These are phyloP conservation scores for Picea engelmannii DNA, from an alignment of 83 land plant species.

Conservation along the genomic window DNA sequence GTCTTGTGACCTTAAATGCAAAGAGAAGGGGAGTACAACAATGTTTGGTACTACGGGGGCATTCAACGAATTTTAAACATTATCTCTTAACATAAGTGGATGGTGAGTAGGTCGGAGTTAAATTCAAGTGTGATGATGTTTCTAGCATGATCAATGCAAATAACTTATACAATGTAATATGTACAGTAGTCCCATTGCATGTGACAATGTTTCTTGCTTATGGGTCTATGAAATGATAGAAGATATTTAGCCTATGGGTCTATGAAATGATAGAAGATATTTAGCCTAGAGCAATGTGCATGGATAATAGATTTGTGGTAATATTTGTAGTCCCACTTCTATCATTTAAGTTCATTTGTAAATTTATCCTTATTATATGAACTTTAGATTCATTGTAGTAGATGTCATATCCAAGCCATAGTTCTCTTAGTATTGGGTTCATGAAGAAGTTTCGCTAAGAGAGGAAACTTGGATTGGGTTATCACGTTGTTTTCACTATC, in stretches of 20 bases:
- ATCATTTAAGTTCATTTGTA: constrained; percentile 69
- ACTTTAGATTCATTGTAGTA: constrained; percentile 61
- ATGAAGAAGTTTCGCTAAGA: constrained; percentile 61
- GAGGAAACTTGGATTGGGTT: constrained; percentile 68
- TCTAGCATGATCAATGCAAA: constrained; percentile 40
- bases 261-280: constrained; percentile 80
- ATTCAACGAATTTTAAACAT: no score
- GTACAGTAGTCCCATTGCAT: constrained; percentile 81
- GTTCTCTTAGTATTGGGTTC: constrained; percentile 37
- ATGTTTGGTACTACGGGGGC: no score
- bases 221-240: constrained; percentile 90
- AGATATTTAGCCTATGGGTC: constrained; percentile 84
- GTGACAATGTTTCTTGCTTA: constrained; percentile 89
- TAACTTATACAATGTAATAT: constrained; percentile 76
- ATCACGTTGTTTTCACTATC: constrained; percentile 72
- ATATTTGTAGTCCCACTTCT: constrained; percentile 68
- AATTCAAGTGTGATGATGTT: no score
- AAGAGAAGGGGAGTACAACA: no score
- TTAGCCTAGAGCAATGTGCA: constrained; percentile 67
- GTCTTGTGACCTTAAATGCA: no score
- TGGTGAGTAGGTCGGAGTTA: no score
- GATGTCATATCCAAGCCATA: constrained; percentile 45
- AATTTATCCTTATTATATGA: constrained; percentile 66
- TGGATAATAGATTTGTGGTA: constrained; percentile 70
- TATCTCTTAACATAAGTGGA: no score